Percentiles rank a stretch among this genome's conserved stretches.
Evolutionary conservation across 106 monocot species (phyloP).

Genomic region (Allium sativum): DNA sequence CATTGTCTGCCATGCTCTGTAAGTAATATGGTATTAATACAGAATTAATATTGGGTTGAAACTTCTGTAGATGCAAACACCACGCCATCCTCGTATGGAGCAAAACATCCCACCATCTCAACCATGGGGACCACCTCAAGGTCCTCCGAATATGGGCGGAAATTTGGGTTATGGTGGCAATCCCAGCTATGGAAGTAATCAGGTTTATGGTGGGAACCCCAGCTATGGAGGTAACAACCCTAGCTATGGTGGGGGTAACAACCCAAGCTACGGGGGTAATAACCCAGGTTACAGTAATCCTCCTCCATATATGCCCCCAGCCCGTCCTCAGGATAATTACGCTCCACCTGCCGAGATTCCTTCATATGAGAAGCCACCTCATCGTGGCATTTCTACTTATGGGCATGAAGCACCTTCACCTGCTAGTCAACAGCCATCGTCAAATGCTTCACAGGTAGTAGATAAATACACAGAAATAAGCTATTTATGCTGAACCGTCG

Average conservation of each 20-base stretch:
- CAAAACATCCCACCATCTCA: constrained; percentile 57
- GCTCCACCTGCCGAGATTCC: constrained; percentile 54
- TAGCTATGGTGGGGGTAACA: constrained; percentile 11
- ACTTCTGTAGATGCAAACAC: constrained; percentile 14
- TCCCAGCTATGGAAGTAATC: constrained; percentile 4
- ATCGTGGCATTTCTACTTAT: constrained; percentile 73
- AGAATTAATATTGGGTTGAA: not conserved
- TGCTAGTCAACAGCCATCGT: constrained; percentile 26
- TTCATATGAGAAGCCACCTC: constrained; percentile 56
- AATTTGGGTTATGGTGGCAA: constrained; percentile 44
- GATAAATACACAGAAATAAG: not conserved
- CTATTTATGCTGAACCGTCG: not conserved
- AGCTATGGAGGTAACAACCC: constrained; percentile 3
- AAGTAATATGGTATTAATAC: no score
- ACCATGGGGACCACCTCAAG: constrained; percentile 64
- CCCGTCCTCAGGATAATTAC: constrained; percentile 52
- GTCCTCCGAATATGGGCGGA: constrained; percentile 36
- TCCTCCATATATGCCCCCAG: constrained; percentile 47
- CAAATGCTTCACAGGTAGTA: constrained; percentile 40
- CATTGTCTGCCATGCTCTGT: no score
- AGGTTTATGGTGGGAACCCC: not conserved
- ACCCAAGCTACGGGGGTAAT: constrained; percentile 18
- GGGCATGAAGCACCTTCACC: constrained; percentile 45
- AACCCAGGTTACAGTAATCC: constrained; percentile 42
- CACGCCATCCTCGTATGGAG: constrained; percentile 47